Evolutionary conservation across 2,329 filamentous ascomycete genomes (phyloP).

Genomic region (Sporothrix inflata): DNA sequence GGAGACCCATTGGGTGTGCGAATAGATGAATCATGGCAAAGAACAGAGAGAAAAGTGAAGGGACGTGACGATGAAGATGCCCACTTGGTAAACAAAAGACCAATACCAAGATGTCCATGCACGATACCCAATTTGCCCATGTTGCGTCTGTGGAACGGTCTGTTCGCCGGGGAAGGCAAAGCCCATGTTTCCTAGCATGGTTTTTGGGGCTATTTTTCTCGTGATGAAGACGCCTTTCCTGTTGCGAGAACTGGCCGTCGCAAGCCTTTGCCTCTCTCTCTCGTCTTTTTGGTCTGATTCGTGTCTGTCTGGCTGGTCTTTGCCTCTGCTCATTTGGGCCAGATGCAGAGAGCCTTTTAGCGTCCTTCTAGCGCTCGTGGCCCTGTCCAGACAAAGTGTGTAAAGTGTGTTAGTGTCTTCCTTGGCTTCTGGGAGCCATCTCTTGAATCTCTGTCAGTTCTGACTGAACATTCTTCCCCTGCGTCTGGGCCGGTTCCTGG

Average conservation of each 20-base stretch:
- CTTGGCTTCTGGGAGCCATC: not conserved
- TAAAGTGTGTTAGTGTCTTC: not conserved
- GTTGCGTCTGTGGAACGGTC: not conserved
- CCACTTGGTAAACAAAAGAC: not conserved
- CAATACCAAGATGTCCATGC: not conserved
- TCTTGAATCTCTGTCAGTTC: conserved; percentile 10
- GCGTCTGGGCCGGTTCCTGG: not conserved
- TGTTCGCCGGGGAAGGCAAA: conserved; percentile 15
- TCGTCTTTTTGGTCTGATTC: not conserved
- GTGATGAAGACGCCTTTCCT: conserved; percentile 4
- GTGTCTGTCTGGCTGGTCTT: not conserved
- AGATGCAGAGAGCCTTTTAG: conserved; percentile 17
- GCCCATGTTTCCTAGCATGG: conserved; percentile 9
- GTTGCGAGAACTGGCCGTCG: not conserved
- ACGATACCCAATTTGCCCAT: conserved; percentile 9
- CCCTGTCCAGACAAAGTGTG: not conserved
- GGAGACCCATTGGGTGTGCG: not conserved
- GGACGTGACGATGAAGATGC: not conserved
- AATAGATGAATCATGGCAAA: not conserved
- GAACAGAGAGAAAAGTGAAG: not conserved
- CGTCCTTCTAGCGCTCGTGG: conserved; percentile 7
- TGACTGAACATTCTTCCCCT: not conserved
- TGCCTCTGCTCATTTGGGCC: conserved; percentile 3
- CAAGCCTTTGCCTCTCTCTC: not conserved
- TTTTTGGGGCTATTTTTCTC: not conserved